These are phyloP conservation scores for Escovopsis sp. DNA, from an alignment of 2,329 filamentous ascomycete species.

Conservation along the genomic window DNA sequence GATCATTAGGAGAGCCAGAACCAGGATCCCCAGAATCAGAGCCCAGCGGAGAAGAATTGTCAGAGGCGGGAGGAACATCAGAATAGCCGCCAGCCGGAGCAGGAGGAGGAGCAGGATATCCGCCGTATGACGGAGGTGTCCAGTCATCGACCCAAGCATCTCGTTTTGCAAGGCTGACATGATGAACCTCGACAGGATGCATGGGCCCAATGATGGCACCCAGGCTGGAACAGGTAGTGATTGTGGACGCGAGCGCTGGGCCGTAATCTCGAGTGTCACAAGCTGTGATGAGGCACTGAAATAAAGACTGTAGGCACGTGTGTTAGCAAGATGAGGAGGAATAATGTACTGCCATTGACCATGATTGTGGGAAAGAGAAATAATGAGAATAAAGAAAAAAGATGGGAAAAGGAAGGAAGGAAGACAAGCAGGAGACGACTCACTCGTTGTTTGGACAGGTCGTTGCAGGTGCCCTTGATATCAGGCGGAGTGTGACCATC, in stretches of 20 bases:
- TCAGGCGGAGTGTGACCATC: conserved; percentile 6
- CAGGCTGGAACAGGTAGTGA: conserved; percentile 13
- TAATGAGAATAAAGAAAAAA: not conserved
- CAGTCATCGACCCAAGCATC: conserved; percentile 3
- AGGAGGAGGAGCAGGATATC: not conserved
- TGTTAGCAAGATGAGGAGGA: not conserved
- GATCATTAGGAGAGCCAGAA: not conserved
- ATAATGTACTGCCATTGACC: not conserved
- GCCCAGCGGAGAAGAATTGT: not conserved
- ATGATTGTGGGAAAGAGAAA: not conserved
- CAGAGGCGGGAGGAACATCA: not conserved
- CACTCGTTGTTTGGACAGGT: conserved; percentile 13
- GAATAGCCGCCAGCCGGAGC: not conserved
- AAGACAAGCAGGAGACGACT: not conserved
- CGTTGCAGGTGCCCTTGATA: conserved; percentile 8
- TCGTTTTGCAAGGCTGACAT: conserved; percentile 4
- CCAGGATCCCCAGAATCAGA: not conserved
- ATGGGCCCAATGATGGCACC: conserved; percentile 15
- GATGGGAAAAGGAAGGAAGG: not conserved
- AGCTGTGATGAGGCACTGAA: conserved; percentile 16
- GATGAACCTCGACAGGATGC: conserved; percentile 16
- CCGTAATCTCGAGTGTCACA: conserved; percentile 17
- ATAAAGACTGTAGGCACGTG: conserved; percentile 12
- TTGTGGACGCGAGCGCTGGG: conserved; percentile 13
- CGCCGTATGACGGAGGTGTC: conserved; percentile 1